Conservation (phyloP, 495 filamentous ascomycete genomes). For the Aspergillus kassunensis region DNA sequence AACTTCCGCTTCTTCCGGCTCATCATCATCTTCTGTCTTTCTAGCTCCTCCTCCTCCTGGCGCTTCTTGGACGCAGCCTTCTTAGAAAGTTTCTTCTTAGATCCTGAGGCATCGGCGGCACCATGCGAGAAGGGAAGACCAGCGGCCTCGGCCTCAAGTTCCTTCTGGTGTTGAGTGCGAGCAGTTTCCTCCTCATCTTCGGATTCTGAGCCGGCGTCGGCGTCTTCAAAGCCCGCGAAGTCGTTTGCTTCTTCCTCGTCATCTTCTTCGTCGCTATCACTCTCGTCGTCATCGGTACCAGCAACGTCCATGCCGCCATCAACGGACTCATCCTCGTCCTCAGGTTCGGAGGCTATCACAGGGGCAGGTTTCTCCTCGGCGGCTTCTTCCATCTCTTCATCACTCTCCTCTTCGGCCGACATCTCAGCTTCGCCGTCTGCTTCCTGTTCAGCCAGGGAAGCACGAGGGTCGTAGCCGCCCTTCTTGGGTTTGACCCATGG, state of each 20-base stretch:
- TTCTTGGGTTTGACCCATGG: slow-evolving; percentile 87
- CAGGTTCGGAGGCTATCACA: slow-evolving; percentile 13
- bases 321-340: slow-evolving; percentile 51
- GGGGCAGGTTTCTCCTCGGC: slow-evolving; percentile 16
- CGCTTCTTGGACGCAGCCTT: slow-evolving; percentile 62
- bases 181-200: slow-evolving; percentile 53
- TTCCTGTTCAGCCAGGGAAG: slow-evolving; percentile 69
- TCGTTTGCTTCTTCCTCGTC: slow-evolving; percentile 36
- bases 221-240: slow-evolving; percentile 41
- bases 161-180: slow-evolving; percentile 66
- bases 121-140: slow-evolving; percentile 47
- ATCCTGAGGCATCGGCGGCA: slow-evolving; percentile 28
- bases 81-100: slow-evolving; percentile 62
- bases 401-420: slow-evolving; percentile 47
- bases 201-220: slow-evolving; percentile 39
- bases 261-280: slow-evolving; percentile 40
- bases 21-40: slow-evolving; percentile 90
- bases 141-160: slow-evolving; percentile 84
- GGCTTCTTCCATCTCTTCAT: slow-evolving; percentile 41
- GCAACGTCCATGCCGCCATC: slow-evolving; percentile 61
- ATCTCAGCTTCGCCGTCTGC: slow-evolving; percentile 78
- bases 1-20: slow-evolving; percentile 86
- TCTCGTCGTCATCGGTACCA: slow-evolving; percentile 43
- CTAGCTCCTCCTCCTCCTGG: slow-evolving; percentile 77
- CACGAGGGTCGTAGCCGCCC: slow-evolving; percentile 84